Conservation (phyloP, 805 yeast species). For the Zygoascus flipseniorum region DNA sequence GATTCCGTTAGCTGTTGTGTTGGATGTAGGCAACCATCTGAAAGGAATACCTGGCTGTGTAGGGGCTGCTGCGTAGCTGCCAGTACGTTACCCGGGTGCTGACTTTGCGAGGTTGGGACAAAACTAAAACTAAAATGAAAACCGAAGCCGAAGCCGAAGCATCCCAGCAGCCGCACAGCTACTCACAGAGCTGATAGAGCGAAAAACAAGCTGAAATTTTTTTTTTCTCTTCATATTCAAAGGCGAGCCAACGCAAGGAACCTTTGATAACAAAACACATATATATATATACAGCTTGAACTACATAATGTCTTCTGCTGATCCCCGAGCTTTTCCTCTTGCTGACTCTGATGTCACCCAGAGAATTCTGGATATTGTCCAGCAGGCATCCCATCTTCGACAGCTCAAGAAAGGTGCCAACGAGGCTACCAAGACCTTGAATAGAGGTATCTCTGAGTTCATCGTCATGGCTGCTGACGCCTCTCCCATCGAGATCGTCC, state of each 20-base stretch:
- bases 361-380: constrained; percentile 95
- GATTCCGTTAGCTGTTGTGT: not conserved
- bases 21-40: constrained; percentile 1
- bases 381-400: constrained; percentile 95
- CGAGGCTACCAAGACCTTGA: constrained; percentile 97
- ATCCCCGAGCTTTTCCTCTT: constrained; percentile 98
- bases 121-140: not conserved
- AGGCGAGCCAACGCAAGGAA: constrained; percentile 33
- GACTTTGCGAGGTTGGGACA: not conserved
- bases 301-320: constrained; percentile 70
- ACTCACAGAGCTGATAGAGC: too few species aligned
- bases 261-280: constrained; percentile 20
- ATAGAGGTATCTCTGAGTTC: constrained; percentile 99
- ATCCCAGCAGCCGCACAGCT: too few species aligned
- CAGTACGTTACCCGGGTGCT: not conserved
- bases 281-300: constrained; percentile 1
- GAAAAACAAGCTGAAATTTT: not conserved
- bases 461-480: constrained; percentile 99
- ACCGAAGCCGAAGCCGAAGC: too few species aligned
- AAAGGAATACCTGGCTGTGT: not conserved
- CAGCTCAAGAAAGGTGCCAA: constrained; percentile 99
- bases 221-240: constrained; percentile 3
- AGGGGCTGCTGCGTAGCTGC: not conserved
- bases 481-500: constrained; percentile 96
- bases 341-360: constrained; percentile 94